Base-by-base conservation (phyloP, 306 rosid species). In the Citrullus amarus region DNA sequence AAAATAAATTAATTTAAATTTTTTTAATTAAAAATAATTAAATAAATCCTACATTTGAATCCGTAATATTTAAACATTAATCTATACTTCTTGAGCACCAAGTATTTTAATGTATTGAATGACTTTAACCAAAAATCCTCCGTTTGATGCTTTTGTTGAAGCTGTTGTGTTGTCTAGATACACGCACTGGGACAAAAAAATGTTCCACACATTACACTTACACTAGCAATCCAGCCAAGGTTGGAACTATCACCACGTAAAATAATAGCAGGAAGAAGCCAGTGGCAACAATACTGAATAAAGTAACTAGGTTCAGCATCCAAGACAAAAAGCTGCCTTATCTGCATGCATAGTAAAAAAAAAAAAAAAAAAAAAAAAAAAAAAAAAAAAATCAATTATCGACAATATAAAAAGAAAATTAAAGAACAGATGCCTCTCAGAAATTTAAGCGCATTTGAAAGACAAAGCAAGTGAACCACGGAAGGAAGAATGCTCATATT, bases 191-290 rank as follows among this genome's bases (percentile, higher is more conserved):
- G 14, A 79, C n/a, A 43, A 63, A 72, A 54, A 61, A n/a, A 25
- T 25, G 8, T 80, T 80, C 43, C 46, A 79, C 51, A 73, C 79
- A 78, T 68, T 16, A 79, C 48, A 57, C 78, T 76, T 86, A 90
- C 98, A 91, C 87, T 86, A 79, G 95, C 79, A 76, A 90, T 85
- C 98, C 96, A 94, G 55, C 85, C 81, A 75, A 94, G 89, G 81
- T 89, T 86, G 63, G 91, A 80, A 81, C 75, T 81, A 83, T 85
- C 90, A 55, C 87, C 91, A 83, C 86, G 87, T 62, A 94, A 80
- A 85, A 89, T 88, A 82, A 94, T 82, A 78, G 94, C 90, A 46
- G 98, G 96, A 88, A 94, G 93, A 88, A 94, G 96, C 98, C 97
- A 92, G 32, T 85, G 88, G 81, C 89, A 94, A 82, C 94, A 92